These are phyloP conservation scores for Forsythia suspensa DNA, from an alignment of 257 asterid species.

Conservation along the genomic window DNA sequence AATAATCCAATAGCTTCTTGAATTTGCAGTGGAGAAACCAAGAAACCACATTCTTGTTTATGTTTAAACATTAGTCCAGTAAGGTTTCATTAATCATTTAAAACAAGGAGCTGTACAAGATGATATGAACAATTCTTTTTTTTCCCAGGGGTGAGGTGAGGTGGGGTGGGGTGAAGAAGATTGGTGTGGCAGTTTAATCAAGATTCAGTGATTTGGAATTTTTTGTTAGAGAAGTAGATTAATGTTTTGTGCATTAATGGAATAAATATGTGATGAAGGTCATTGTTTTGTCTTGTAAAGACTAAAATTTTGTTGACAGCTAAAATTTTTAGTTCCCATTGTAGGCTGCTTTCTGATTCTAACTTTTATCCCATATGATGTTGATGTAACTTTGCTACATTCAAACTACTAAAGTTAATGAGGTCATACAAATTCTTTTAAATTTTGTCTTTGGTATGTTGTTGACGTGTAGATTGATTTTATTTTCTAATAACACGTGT, in stretches of 20 bases:
- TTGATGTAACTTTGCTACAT: constrained; percentile 1
- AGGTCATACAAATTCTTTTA: no score
- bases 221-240: not conserved
- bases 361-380: constrained; percentile 28
- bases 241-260: constrained; percentile 28
- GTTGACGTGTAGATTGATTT: no score
- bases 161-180: not conserved
- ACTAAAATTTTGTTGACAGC: not conserved
- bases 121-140: not conserved
- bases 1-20: constrained; percentile 46
- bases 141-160: no score
- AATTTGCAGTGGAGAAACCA: constrained; percentile 56
- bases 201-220: constrained; percentile 50
- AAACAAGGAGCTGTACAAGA: not conserved
- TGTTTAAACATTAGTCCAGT: constrained; percentile 18
- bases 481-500: no score
- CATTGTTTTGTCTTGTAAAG: constrained; percentile 38
- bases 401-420: not conserved
- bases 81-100: constrained; percentile 26
- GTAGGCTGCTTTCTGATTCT: constrained; percentile 16
- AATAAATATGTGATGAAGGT: constrained; percentile 32
- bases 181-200: constrained; percentile 17
- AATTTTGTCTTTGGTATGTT: no score
- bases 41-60: constrained; percentile 52
- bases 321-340: not conserved